These are phyloP conservation scores for Quercus phellos DNA, from an alignment of 331 rosid species.

Conservation along the genomic window DNA sequence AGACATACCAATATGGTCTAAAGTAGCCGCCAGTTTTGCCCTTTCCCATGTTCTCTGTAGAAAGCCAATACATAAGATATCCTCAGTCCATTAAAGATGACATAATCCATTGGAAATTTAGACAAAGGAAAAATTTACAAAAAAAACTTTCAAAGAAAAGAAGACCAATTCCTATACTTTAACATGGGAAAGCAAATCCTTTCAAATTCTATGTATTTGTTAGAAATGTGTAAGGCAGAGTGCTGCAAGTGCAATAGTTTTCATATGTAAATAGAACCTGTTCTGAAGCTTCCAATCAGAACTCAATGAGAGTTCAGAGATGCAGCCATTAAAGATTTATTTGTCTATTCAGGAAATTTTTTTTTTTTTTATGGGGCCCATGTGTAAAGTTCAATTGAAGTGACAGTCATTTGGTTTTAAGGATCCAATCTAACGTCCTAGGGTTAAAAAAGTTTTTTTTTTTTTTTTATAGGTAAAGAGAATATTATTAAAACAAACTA, in stretches of 20 bases:
- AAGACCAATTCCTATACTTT: not conserved
- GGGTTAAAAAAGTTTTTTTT: too few species aligned
- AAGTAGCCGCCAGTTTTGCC: conserved; percentile 70
- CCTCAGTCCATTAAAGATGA: not conserved
- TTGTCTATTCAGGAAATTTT: too few species aligned
- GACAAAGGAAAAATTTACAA: not conserved
- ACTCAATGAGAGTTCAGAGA: too few species aligned
- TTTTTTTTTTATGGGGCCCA: too few species aligned
- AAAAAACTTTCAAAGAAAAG: not conserved
- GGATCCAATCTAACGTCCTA: too few species aligned
- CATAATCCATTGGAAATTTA: not conserved
- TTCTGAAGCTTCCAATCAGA: too few species aligned
- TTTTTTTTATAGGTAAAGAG: too few species aligned
- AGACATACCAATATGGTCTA: conserved; percentile 83
- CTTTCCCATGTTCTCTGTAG: conserved; percentile 97
- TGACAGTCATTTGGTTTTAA: too few species aligned
- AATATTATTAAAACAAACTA: too few species aligned
- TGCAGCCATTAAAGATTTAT: too few species aligned
- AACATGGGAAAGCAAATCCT: not conserved
- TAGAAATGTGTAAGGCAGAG: not conserved
- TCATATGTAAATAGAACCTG: not conserved
- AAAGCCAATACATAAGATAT: conserved; percentile 7
- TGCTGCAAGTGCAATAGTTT: not conserved
- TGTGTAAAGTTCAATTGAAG: too few species aligned
- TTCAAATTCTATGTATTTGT: not conserved